Base-by-base conservation (phyloP, 495 filamentous ascomycete genomes). In the Lindgomyces ingoldianus region DNA sequence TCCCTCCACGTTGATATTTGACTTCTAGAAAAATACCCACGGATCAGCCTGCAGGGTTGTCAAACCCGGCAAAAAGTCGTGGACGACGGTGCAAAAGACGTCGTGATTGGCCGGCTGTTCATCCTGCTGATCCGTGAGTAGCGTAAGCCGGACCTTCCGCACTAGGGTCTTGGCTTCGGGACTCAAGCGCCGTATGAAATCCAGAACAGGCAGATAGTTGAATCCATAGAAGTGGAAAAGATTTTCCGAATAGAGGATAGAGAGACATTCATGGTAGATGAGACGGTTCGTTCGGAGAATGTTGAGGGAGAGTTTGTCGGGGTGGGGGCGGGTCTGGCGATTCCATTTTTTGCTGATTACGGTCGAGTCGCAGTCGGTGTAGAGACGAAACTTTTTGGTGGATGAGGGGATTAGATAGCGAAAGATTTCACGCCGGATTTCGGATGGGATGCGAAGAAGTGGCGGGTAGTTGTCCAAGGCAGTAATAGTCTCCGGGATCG, bases 221-320 rank as follows among this genome's bases (percentile, higher is more conserved):
- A 69, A 68, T 11, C 55, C 68, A 62, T 71, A 57, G 42, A 73
- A 73, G 57, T 73, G 71, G 54, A 73, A 73, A 2, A 62, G 58
- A 36, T 71, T 68, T 62, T 73, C 71, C 27, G 64, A 68, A 39
- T 73, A 73, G 14, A 73, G 42, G 9, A 73, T 49, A 25, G 64
- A 56, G 16, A 73, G 65, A 47, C 60, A 60, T 36, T 73, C 71
- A 30, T 64, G 54, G 51, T 73, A 71, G 50, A 73, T 65, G 18
- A 68, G 48, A 29, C 62, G 68, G 33, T 73, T 73, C 11, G 64
- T 67, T 24, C 71, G 68, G 36, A 73, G 60, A 25, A 73, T 53
- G 25, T 67, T 61, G 29, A 73, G 65, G 21, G 61, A 36, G 12
- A 59, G 54, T 30, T 62, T 64, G 30, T 62, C 60, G 1, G 65